Evolutionary conservation across 2,329 filamentous ascomycete genomes (phyloP), one percentile per base, ranked within the genome.

Genomic region (Talaromyces atroroseus): DNA sequence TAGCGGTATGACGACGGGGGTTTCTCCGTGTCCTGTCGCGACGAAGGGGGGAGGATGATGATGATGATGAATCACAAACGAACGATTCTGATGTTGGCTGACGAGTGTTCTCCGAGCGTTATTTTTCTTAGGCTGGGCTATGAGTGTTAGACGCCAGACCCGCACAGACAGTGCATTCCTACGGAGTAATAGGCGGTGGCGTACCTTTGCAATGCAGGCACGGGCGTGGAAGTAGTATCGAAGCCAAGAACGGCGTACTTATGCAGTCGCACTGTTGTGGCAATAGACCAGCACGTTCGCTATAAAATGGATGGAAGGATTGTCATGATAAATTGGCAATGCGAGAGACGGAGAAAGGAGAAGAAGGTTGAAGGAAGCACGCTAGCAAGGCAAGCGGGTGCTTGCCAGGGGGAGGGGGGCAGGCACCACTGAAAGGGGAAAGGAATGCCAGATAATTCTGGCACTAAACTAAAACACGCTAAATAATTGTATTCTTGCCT

Each of bases 111-210:
- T 57, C 29, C 34, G 44, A 53, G 50, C 32, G 45, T 38, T 48
- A 49, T 44, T 54, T 54, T 45, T 52, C 26, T 29, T 40, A n/a
- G 47, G 24, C 46, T 38, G 52, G 44, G 45, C 34, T 47, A 44
- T 14, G 51, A 42, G 16, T 32, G 56, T 54, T 48, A 54, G 56
- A 58, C 46, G 24, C 47, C 38, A 58, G 56, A 45, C 51, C 40
- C 56, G 56, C 56, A 58, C 56, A 49, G 51, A 58, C 56, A 58
- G 40, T 29, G 56, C 56, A 53, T 57, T 53, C 55, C 54, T 57
- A 23, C 52, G 49, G 36, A 29, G 42, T 34, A 45, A 51, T 47
- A 48, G 46, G 51, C 45, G 45, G 51, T 58, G 52, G 55, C 55
- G 55, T 52, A 24, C 40, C 38, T 34, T 26, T 45, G 49, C 20